These are phyloP conservation scores for Pleurotus tuoliensis DNA, from an alignment of 768 basidiomycete species.

Conservation along the genomic window DNA sequence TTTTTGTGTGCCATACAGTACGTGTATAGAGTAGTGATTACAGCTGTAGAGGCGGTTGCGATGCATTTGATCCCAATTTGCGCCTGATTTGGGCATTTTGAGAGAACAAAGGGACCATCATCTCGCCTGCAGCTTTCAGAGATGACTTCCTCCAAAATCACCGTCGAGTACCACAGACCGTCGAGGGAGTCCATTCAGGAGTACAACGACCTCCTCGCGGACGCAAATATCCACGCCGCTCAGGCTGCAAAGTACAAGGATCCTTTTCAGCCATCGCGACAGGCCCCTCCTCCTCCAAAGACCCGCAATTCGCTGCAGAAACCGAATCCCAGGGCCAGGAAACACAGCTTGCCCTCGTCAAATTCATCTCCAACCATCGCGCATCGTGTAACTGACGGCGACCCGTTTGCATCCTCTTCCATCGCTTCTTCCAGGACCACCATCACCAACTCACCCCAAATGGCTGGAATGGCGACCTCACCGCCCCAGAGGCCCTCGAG, in stretches of 20 bases:
- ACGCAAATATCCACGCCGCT: constrained; percentile 53
- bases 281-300: constrained; percentile 37
- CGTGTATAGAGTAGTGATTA: too few species aligned
- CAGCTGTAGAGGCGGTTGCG: too few species aligned
- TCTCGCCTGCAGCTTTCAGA: constrained; percentile 20
- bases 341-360: constrained; percentile 43
- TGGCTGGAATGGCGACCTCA: constrained; percentile 36
- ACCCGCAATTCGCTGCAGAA: constrained; percentile 63
- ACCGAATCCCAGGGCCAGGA: constrained; percentile 47
- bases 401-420: constrained; percentile 51
- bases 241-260: constrained; percentile 37
- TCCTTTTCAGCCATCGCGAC: constrained; percentile 31
- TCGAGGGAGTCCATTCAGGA: constrained; percentile 75
- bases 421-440: constrained; percentile 25
- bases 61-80: not conserved
- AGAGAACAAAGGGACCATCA: not conserved
- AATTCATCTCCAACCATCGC: constrained; percentile 20
- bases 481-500: constrained; percentile 80
- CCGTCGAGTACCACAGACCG: constrained; percentile 74
- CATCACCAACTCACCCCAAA: constrained; percentile 24
- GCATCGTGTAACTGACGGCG: constrained; percentile 41
- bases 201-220: constrained; percentile 67
- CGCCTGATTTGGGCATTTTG: not conserved
- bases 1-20: too few species aligned
- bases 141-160: constrained; percentile 47